A percentile compares a stretch with the other conserved stretches of the same genome.
Evolutionary conservation across 768 basidiomycete species (phyloP).

Genomic region (Galerina sulciceps): DNA sequence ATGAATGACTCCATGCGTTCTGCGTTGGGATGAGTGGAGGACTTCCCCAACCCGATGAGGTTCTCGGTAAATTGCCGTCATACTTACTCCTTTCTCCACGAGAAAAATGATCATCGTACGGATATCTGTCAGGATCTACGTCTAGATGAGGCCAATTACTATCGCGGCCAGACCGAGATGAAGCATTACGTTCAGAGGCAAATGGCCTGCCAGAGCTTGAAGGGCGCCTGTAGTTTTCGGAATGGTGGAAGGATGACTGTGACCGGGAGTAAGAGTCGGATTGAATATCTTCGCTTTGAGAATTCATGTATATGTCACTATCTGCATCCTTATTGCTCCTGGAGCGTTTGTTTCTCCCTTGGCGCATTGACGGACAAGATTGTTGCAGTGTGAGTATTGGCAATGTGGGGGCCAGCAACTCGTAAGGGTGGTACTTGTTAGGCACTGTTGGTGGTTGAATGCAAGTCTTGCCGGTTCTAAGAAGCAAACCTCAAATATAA

Average conservation of each 20-base stretch:
- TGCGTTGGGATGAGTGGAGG: slow-evolving; percentile 45
- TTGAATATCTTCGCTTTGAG: slow-evolving; percentile 55
- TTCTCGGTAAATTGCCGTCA: slow-evolving; percentile 46
- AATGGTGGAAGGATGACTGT: slow-evolving; percentile 48
- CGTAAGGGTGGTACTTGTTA: slow-evolving; percentile 34
- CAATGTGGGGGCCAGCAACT: slow-evolving; percentile 22
- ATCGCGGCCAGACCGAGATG: slow-evolving; percentile 56
- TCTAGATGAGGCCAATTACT: slow-evolving; percentile 58
- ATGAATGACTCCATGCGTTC: slow-evolving; percentile 54
- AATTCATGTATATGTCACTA: slow-evolving; percentile 51
- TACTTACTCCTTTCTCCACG: slow-evolving; percentile 54
- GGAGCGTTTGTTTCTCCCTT: slow-evolving; percentile 54
- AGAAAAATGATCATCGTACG: slow-evolving; percentile 52
- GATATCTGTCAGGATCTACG: slow-evolving; percentile 48
- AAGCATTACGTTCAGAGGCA: slow-evolving; percentile 53
- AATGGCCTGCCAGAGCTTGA: slow-evolving; percentile 49
- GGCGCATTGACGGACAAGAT: slow-evolving; percentile 41
- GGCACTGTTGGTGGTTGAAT: slow-evolving; percentile 24
- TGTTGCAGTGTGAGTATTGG: slow-evolving; percentile 15
- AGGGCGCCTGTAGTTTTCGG: slow-evolving; percentile 52
- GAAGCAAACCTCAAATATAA: no score
- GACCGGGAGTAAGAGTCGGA: slow-evolving; percentile 57
- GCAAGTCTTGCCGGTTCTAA: slow-evolving; percentile 25
- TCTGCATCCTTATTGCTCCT: slow-evolving; percentile 54
- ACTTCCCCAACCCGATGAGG: slow-evolving; percentile 50